Base-by-base conservation (phyloP, 2,329 filamentous ascomycete genomes). In the Aspergillus texensis region DNA sequence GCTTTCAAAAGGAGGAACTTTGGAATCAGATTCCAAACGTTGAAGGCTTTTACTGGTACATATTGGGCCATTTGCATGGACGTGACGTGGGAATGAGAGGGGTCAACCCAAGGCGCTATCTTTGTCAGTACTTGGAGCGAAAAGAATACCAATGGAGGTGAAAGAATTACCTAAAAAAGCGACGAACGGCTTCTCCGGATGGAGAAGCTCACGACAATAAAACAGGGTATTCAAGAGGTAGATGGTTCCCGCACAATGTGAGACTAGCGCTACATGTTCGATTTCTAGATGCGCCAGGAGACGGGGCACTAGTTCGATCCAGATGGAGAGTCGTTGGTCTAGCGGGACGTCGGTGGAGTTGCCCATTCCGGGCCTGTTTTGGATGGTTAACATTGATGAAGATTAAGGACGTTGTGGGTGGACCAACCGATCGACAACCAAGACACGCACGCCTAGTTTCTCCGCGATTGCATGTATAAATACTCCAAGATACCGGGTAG, bases 101-200 rank as follows among this genome's bases (percentile, higher is more conserved):
- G 74, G 58, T 80, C 76, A 3, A 83, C 80, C 75, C 77, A 84
- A 0, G 80, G 80, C 3, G 77, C 79, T 67, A 45, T 78, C 64
- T 8, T 67, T 71, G 61, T 68, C 71, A 28, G 12, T 48, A 48
- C 1, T 50, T 39, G 6, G 30, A 32, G 30, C 11, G 24, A 12
- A 4, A 52, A 50, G 26, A 11, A n/a, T 6, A 9, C 10, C 48
- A 32, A 32, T 46, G 28, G 41, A 11, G n/a, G 26, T n/a, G 6
- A 19, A 39, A 43, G 24, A 19, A 24, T 16, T 67, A 72, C 68
- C 68, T 57, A 71, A 6, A 1, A 70, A 58, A 6, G 62, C 21
- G 2, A 70, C 24, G 3, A 39, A 61, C 19, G 52, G 59, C 32
- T 4, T 39, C 28, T 48, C 32, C 9, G 63, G 62, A 19, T 63